phyloP scores from a whole-genome alignment of 768 basidiomycete species.

The Mycena vulgaris region DNA sequence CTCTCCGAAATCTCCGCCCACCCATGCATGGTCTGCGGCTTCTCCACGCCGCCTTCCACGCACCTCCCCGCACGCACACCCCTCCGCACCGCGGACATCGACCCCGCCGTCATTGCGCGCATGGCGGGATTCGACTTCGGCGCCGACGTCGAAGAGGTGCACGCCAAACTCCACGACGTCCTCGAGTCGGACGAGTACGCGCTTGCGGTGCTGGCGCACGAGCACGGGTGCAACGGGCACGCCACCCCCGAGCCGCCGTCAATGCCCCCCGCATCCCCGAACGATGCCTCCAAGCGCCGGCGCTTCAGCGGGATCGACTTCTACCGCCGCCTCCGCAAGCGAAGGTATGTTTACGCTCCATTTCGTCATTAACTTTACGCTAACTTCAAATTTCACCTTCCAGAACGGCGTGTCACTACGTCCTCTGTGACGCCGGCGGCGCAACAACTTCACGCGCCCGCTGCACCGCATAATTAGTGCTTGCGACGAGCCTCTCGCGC shows the following conservation, averaged over 20 bases:
- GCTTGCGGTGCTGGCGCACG: constrained; percentile 84
- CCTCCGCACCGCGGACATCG: constrained; percentile 86
- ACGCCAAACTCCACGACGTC: constrained; percentile 83
- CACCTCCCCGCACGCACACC: constrained; percentile 91
- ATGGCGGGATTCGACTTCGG: constrained; percentile 99
- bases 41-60: constrained; percentile 77
- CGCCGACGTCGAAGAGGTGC: constrained; percentile 76
- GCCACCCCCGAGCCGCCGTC: not conserved
- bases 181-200: constrained; percentile 86
- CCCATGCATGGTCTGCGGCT: constrained; percentile 94
- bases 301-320: constrained; percentile 97
- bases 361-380: too few species aligned
- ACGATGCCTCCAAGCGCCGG: constrained; percentile 29
- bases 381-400: too few species aligned
- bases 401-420: too few species aligned
- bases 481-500: too few species aligned
- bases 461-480: too few species aligned
- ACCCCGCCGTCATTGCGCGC: constrained; percentile 83
- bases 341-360: too few species aligned
- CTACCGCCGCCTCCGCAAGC: constrained; percentile 91
- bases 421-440: too few species aligned
- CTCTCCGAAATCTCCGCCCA: constrained; percentile 89
- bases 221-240: constrained; percentile 65
- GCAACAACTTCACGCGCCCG: too few species aligned
- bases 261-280: constrained; percentile 12